Evolutionary conservation across 2,329 filamentous ascomycete genomes (phyloP).

Genomic region (Fusarium sp.): DNA sequence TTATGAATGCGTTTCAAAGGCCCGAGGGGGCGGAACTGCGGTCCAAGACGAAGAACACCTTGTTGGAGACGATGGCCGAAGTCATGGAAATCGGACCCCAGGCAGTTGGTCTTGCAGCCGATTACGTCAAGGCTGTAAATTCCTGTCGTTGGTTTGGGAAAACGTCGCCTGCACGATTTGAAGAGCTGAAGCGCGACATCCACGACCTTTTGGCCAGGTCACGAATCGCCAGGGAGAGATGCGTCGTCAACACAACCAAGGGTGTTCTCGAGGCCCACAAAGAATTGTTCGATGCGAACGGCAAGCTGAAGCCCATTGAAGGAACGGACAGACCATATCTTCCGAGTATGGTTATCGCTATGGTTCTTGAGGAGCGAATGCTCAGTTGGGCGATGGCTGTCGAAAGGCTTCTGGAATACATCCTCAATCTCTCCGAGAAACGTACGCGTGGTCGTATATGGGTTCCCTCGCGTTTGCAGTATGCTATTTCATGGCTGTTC

Average conservation of each 20-base stretch:
- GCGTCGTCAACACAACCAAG: constrained; percentile 54
- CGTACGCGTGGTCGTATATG: constrained; percentile 56
- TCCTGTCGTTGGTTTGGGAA: constrained; percentile 49
- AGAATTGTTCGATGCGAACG: constrained; percentile 58
- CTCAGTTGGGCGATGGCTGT: constrained; percentile 42
- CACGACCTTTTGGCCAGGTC: constrained; percentile 46
- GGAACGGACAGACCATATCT: constrained; percentile 47
- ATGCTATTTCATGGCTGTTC: constrained; percentile 56
- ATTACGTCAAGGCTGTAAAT: constrained; percentile 49
- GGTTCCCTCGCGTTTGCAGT: constrained; percentile 56
- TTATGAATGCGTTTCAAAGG: constrained; percentile 55
- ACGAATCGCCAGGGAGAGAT: constrained; percentile 43
- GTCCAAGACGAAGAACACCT: constrained; percentile 49
- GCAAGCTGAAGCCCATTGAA: constrained; percentile 50
- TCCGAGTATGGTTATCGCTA: constrained; percentile 57
- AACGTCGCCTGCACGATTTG: constrained; percentile 39
- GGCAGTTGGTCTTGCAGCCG: constrained; percentile 42
- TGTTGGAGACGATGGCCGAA: constrained; percentile 50
- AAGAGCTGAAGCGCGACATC: constrained; percentile 36
- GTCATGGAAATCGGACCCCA: constrained; percentile 42
- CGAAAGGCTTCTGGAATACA: constrained; percentile 53
- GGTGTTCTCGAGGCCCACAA: constrained; percentile 55
- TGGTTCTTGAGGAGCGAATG: constrained; percentile 62
- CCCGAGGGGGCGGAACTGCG: constrained; percentile 53
- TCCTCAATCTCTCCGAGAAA: constrained; percentile 53